These are phyloP conservation scores for Aspergillus baeticus DNA, from an alignment of 495 filamentous ascomycete species.

Conservation along the genomic window DNA sequence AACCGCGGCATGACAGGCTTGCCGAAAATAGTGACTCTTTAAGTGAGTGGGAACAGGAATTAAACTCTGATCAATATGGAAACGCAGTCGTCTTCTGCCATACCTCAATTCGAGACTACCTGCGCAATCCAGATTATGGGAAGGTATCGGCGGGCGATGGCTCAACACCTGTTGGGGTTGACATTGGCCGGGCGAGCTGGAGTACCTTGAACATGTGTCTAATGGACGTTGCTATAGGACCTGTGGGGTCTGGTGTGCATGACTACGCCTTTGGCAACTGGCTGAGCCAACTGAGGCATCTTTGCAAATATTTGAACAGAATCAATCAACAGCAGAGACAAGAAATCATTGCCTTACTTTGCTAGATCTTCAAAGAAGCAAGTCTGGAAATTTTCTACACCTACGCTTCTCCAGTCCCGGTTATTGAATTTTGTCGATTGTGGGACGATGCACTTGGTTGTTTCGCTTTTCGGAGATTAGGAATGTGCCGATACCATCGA, in stretches of 20 bases:
- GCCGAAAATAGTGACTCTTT: neutral
- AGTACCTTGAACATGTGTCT: neutral
- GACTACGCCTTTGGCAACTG: neutral
- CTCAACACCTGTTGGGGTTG: neutral
- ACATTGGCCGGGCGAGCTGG: neutral
- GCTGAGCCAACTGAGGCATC: neutral
- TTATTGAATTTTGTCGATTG: neutral
- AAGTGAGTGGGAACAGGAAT: neutral
- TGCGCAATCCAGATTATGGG: neutral
- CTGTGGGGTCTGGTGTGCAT: neutral
- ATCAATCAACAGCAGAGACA: neutral
- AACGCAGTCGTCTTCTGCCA: slow-evolving; percentile 5
- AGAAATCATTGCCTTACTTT: neutral
- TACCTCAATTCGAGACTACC: slow-evolving; percentile 3
- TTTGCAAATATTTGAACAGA: neutral
- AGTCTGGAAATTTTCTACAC: neutral
- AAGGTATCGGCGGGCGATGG: neutral
- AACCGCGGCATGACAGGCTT: neutral
- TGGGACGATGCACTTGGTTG: neutral
- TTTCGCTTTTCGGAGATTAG: neutral
- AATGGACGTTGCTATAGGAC: neutral
- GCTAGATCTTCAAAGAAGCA: neutral
- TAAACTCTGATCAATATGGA: neutral
- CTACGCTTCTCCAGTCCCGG: neutral
- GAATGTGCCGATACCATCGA: neutral